Evolutionary conservation across 1,284 basidiomycete species (phyloP), one percentile per base, ranked within the genome.

Genomic region (Marasmius fiardii): DNA sequence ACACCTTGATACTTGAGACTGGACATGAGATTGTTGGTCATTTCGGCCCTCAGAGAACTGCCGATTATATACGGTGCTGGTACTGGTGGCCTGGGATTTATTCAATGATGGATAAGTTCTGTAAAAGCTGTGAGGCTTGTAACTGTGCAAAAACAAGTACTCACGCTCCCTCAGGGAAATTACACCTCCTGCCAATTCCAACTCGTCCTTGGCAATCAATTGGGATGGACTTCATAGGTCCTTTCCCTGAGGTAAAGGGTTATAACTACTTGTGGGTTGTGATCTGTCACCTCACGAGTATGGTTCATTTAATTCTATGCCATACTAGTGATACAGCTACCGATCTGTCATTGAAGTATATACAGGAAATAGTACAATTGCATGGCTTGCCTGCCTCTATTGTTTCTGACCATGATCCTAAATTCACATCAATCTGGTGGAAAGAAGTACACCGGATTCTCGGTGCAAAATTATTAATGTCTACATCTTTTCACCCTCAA

Each of bases 381-480:
- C 67, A 71, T 43, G 66, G 69, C 3, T 18, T 69, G 1, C 61
- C 66, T 0, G 16, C 34, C n/a, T n/a, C n/a, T n/a, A n/a, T n/a
- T n/a, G n/a, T n/a, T n/a, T n/a, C n/a, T n/a, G n/a, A n/a, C n/a
- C 24, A 63, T 3, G 66, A 69, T 51, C 31, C 61, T 0, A 65
- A 66, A 39, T 71, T 71, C 51, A 67, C 61, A 2, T 60, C 64
- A 0, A 49, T 44, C 11, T 70, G 68, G 53, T 70, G 68, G 68
- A 20, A 49, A 0, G 64, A 68, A 54, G 26, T 67, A 1, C 65
- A 68, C 37, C 53, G 62, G 0, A 20, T 70, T 7, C 33, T 68
- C 8, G 68, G 69, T 0, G 61, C 63, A 0, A 64, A 44, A 23
- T 28, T 57, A 23, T 26, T 58, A 4, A 47, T 47, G 44, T 47